Evolutionary conservation across 495 filamentous ascomycete genomes (phyloP), one percentile per base, ranked within the genome.

Genomic region (Polyplosphaeria fusca): DNA sequence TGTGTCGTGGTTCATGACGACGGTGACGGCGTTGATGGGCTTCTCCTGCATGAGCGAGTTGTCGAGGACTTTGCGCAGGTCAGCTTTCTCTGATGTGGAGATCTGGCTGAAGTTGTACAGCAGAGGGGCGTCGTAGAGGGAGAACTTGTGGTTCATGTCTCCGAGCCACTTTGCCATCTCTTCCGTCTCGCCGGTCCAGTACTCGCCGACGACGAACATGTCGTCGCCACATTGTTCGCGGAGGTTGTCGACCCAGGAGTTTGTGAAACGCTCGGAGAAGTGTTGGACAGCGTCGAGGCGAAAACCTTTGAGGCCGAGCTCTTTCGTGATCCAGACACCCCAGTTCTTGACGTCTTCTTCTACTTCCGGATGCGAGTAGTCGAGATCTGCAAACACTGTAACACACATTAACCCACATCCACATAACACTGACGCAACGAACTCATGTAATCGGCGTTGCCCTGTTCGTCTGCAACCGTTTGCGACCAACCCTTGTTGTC

Each of bases 221-320:
- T 81, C 72, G 0, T 70, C 60, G 11, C 79, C 78, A 32, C 77
- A 69, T 0, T 69, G 62, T 13, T 72, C 59, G 22, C 82, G 74
- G 25, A 89, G 59, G 45, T 76, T 68, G 1, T 70, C 64, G 24
- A 87, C 76, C 55, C 88, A 86, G 2, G 79, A 72, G 25, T 73
- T 74, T 16, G 86, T 78, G 63, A 89, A 89, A 0, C 73, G 73
- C 47, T 80, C 76, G 12, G 80, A 84, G 66, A 83, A 86, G 70
- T 91, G 87, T 65, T 87, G 85, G 18, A 82, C 79, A 13, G 86
- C 86, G 67, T 91, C 86, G n/a, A 91, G 76, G 23, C 86, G 76
- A 61, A 91, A 83, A 5, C 86, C 87, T 58, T 76, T 74, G 18
- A 89, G 69, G 1, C 79, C 76, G 0, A 86, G 56, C 49, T 83